Evolutionary conservation across 495 filamentous ascomycete species (phyloP).

Genomic region (Rhizodiscina lignyota): DNA sequence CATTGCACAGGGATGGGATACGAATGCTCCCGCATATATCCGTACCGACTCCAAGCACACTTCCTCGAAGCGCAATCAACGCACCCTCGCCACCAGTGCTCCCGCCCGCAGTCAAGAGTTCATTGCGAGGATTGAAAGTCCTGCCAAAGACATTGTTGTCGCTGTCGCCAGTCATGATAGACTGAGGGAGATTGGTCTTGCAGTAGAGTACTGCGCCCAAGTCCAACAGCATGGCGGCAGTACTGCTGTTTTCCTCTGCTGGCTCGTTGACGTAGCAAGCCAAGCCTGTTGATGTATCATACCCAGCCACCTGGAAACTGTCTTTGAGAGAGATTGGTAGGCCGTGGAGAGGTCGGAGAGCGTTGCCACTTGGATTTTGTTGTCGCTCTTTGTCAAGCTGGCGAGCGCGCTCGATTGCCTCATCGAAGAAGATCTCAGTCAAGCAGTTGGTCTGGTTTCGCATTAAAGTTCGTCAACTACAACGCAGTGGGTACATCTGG

Average conservation of each 20-base stretch:
- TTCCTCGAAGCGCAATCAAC: slow-evolving; percentile 21
- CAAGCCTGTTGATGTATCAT: slow-evolving; percentile 20
- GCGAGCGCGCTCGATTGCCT: slow-evolving; percentile 17
- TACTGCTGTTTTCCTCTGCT: slow-evolving; percentile 8
- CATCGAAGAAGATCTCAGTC: slow-evolving; percentile 23
- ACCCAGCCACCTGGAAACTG: slow-evolving; percentile 21
- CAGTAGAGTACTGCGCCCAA: slow-evolving; percentile 26
- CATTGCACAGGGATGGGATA: slow-evolving; percentile 49
- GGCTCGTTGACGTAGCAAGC: slow-evolving; percentile 17
- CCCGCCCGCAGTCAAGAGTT: slow-evolving; percentile 31
- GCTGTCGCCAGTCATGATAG: slow-evolving; percentile 24
- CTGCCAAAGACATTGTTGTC: slow-evolving; percentile 27
- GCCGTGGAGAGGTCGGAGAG: slow-evolving; percentile 22
- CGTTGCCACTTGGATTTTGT: too few species aligned
- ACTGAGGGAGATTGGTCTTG: slow-evolving; percentile 28
- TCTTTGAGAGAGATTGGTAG: slow-evolving; percentile 25
- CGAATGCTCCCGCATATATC: slow-evolving; percentile 60
- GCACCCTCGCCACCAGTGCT: slow-evolving; percentile 43
- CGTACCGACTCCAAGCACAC: slow-evolving; percentile 28
- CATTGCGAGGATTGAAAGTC: slow-evolving; percentile 21
- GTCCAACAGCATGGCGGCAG: slow-evolving; percentile 18
- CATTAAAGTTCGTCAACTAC: too few species aligned
- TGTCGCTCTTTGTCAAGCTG: slow-evolving; percentile 21
- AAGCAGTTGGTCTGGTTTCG: slow-evolving; percentile 24
- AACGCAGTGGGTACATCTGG: too few species aligned